Percentiles rank a stretch among this genome's conserved stretches.
Evolutionary conservation across 257 asterid species (phyloP).

Genomic region (Jaltomata sinuosa): DNA sequence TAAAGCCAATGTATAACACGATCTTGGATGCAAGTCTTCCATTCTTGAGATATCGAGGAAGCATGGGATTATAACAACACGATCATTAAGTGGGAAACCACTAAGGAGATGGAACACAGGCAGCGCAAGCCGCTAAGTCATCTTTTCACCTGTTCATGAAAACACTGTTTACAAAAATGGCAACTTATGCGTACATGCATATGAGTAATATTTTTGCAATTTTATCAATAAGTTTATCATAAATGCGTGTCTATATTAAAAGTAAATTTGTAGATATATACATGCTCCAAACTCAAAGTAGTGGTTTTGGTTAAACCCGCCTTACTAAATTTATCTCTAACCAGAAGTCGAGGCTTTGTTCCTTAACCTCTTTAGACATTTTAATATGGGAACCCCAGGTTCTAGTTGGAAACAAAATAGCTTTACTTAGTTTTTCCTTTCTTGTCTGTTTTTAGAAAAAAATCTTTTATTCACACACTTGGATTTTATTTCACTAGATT

Average conservation of each 20-base stretch:
- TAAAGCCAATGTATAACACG: background rate
- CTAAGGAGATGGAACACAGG: too few relatives aligned
- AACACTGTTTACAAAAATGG: background rate
- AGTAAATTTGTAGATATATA: background rate
- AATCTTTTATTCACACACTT: too few relatives aligned
- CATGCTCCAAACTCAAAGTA: background rate
- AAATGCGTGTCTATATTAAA: background rate
- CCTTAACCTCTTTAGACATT: background rate
- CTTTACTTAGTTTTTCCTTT: too few relatives aligned
- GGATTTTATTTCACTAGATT: too few relatives aligned
- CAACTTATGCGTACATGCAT: background rate
- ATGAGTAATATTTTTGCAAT: background rate
- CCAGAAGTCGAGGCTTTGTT: background rate
- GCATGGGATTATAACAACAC: background rate
- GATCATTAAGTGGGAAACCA: background rate
- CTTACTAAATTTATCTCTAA: background rate
- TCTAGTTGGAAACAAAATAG: background rate
- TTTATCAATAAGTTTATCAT: background rate
- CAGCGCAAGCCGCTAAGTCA: background rate
- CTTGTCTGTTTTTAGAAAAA: too few relatives aligned
- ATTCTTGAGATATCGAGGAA: background rate
- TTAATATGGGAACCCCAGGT: background rate
- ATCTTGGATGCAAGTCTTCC: background rate
- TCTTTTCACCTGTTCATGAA: background rate
- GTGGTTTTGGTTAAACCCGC: background rate